Base-by-base conservation (phyloP, 441 rosid genomes). In the Eruca vesicaria region DNA sequence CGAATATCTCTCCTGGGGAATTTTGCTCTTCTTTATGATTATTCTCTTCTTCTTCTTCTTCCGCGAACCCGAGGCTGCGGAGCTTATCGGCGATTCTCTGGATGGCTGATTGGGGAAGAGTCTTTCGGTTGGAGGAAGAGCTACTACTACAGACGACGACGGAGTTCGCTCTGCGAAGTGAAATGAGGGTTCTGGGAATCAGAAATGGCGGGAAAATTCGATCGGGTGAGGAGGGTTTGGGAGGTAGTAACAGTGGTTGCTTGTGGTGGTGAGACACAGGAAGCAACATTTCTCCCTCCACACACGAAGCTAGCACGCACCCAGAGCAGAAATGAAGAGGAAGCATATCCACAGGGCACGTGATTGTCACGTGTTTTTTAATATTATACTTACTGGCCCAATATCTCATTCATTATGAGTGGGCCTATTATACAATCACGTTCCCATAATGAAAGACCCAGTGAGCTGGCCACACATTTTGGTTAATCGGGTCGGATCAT, bases 21-120 rank as follows among this genome's bases (percentile, higher is more conserved):
- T 32, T 52, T 9, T 66, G 20, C 29, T 45, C 41, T 26, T 60
- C 76, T 1, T 29, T 4, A 16, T 45, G 63, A 8, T 57, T 61
- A 50, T 10, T 48, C 55, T 50, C 56, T 9, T 83, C 85, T 35
- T 88, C 92, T 21, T 50, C 56, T 9, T 83, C 85, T 35, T 88
- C 92, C 26, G 87, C 76, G 80, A 89, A 81, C 36, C 99, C 97
- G 9, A 91, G 94, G 72, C 85, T 86, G 23, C 97, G 97, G 64
- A 95, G 98, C 91, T 95, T 95, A 45, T 95, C 92, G 11, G 98
- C 94, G 59, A 93, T 91, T 58, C 98, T 91, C 62, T 82, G 83
- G 82, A 91, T 96, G 62, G 98, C 96, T 55, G 94, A 87, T 32
- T 83, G 86, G n/a, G 94, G 88, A 73, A 87, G 83, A 58, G 87